phyloP scores from a whole-genome alignment of 129 eudicot genomes.

The Flaveria bidentis region DNA sequence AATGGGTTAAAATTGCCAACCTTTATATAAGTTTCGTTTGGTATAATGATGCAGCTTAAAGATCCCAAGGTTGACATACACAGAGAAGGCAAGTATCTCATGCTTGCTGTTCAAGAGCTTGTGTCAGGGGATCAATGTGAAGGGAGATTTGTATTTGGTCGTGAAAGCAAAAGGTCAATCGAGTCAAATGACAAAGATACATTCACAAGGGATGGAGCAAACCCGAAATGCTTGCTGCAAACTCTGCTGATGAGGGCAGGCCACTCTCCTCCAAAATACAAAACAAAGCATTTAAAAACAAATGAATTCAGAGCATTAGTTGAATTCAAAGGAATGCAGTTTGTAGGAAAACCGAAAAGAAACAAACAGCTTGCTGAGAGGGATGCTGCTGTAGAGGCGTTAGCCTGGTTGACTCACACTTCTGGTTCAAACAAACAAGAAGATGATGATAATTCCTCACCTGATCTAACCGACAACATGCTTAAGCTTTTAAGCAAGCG shows the following conservation, averaged over 20 bases:
- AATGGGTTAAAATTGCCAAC: not conserved
- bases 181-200: slow-evolving; percentile 50
- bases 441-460: slow-evolving; percentile 53
- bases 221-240: slow-evolving; percentile 90
- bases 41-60: slow-evolving; percentile 52
- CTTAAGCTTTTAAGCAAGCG: slow-evolving; percentile 78
- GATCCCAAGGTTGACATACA: slow-evolving; percentile 77
- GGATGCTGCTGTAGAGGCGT: slow-evolving; percentile 93
- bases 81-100: slow-evolving; percentile 88
- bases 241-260: slow-evolving; percentile 97
- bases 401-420: slow-evolving; percentile 93
- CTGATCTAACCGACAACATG: slow-evolving; percentile 89
- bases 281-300: slow-evolving; percentile 90
- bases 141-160: slow-evolving; percentile 92
- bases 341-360: slow-evolving; percentile 90
- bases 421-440: slow-evolving; percentile 50
- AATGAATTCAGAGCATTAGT: slow-evolving; percentile 94
- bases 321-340: slow-evolving; percentile 97
- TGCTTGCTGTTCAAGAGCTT: slow-evolving; percentile 91
- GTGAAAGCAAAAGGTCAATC: slow-evolving; percentile 68
- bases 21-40: slow-evolving; percentile 3
- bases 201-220: slow-evolving; percentile 85
- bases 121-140: slow-evolving; percentile 93
- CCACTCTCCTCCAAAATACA: slow-evolving; percentile 92
- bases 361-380: slow-evolving; percentile 87